Evolutionary conservation across 345 rosid genomes (phyloP).

Genomic region (Ailanthus altissimus): DNA sequence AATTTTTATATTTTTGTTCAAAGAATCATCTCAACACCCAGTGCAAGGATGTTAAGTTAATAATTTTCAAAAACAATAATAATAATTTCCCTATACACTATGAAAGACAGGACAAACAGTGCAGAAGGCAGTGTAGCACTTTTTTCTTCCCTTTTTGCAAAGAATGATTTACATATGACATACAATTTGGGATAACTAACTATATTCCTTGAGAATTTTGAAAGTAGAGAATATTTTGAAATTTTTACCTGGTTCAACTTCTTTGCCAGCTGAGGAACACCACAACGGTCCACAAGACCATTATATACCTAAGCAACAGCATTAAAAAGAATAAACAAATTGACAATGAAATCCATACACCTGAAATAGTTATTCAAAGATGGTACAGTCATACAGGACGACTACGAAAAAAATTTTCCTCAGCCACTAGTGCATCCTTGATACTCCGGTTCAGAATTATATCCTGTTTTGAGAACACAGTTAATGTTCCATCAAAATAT

Average conservation of each 20-base stretch:
- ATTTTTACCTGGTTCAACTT: constrained; percentile 82
- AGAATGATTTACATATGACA: not conserved
- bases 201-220: not conserved
- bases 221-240: constrained; percentile 16
- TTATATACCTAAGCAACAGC: constrained; percentile 57
- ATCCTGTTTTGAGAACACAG: constrained; percentile 50
- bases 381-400: constrained; percentile 68
- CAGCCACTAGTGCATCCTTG: constrained; percentile 88
- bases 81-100: not conserved
- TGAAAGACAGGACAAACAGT: not conserved
- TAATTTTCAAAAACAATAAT: not conserved
- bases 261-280: constrained; percentile 91
- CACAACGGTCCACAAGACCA: constrained; percentile 91
- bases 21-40: constrained; percentile 11
- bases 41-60: not conserved
- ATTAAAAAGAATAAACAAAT: constrained; percentile 10
- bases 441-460: constrained; percentile 78
- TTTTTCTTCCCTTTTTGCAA: not conserved
- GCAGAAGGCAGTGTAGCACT: not conserved
- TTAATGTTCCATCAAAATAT: constrained; percentile 16
- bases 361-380: constrained; percentile 15
- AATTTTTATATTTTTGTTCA: not conserved
- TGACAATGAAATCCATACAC: constrained; percentile 13
- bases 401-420: constrained; percentile 90
- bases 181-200: constrained; percentile 1